Percentiles rank a stretch among this genome's conserved stretches.
phyloP scores from a whole-genome alignment of 2,329 filamentous ascomycete genomes.

The Fusarium veterinarium region DNA sequence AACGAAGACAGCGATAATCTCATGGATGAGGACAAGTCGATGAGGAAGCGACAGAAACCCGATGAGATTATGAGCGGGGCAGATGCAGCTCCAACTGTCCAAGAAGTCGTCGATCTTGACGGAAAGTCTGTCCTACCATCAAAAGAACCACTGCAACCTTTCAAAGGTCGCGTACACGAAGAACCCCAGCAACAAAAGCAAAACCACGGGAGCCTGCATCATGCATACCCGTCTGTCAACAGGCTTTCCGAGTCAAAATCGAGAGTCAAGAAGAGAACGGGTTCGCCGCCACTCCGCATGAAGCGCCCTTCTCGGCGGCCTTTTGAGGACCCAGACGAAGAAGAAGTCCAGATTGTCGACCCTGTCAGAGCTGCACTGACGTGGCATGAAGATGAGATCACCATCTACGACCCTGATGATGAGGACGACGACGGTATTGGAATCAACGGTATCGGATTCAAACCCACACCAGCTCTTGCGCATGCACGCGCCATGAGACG shows the following conservation, averaged over 20 bases:
- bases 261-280: conserved; percentile 50
- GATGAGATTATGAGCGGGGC: conserved; percentile 49
- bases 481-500: conserved; percentile 67
- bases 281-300: conserved; percentile 54
- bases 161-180: neutral
- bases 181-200: conserved; percentile 25
- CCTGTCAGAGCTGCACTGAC: conserved; percentile 70
- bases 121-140: conserved; percentile 13
- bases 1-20: conserved; percentile 46
- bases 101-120: conserved; percentile 16
- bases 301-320: conserved; percentile 38
- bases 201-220: conserved; percentile 41
- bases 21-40: conserved; percentile 37
- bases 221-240: conserved; percentile 54
- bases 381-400: conserved; percentile 77
- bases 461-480: conserved; percentile 70
- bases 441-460: conserved; percentile 76
- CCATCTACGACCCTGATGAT: conserved; percentile 72
- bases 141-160: neutral
- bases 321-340: conserved; percentile 45
- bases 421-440: conserved; percentile 75
- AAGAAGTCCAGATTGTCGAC: conserved; percentile 58
- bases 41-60: conserved; percentile 54
- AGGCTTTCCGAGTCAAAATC: conserved; percentile 54
- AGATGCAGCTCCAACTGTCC: conserved; percentile 29